These are phyloP conservation scores for Flaveria bidentis DNA, from an alignment of 129 eudicot genomes.

Conservation along the genomic window DNA sequence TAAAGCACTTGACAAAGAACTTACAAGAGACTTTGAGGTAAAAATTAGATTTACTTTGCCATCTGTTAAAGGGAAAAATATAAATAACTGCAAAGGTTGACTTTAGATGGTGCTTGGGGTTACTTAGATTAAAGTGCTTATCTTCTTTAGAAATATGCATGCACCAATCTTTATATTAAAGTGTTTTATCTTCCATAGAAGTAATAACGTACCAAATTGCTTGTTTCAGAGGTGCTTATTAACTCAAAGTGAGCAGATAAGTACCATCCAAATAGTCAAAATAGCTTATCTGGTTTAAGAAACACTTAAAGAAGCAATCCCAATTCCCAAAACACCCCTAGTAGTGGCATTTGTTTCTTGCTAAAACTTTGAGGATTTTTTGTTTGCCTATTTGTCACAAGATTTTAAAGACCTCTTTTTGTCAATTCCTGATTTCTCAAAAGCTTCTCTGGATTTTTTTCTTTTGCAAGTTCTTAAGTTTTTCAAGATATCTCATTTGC, in stretches of 20 bases:
- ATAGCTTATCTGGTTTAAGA: too few species aligned
- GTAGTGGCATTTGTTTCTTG: too few species aligned
- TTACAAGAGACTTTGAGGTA: constrained; percentile 80
- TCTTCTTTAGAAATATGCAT: too few species aligned
- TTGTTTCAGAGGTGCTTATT: too few species aligned
- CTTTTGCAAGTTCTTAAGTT: background rate
- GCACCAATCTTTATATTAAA: too few species aligned
- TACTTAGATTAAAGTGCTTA: background rate
- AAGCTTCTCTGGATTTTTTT: background rate
- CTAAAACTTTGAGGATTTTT: too few species aligned
- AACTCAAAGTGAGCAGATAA: too few species aligned
- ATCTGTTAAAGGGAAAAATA: background rate
- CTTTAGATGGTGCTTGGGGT: background rate
- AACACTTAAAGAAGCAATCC: too few species aligned
- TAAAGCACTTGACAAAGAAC: constrained; percentile 74
- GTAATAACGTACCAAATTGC: background rate
- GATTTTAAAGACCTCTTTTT: too few species aligned
- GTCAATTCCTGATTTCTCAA: too few species aligned
- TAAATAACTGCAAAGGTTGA: background rate
- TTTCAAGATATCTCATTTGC: background rate
- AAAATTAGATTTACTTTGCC: background rate
- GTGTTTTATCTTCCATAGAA: background rate
- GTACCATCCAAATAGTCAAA: too few species aligned
- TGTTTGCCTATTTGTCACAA: background rate
- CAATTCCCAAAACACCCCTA: too few species aligned